Base-by-base conservation (phyloP, 75 land plant genomes). In the Sequoiadendron giganteum region DNA sequence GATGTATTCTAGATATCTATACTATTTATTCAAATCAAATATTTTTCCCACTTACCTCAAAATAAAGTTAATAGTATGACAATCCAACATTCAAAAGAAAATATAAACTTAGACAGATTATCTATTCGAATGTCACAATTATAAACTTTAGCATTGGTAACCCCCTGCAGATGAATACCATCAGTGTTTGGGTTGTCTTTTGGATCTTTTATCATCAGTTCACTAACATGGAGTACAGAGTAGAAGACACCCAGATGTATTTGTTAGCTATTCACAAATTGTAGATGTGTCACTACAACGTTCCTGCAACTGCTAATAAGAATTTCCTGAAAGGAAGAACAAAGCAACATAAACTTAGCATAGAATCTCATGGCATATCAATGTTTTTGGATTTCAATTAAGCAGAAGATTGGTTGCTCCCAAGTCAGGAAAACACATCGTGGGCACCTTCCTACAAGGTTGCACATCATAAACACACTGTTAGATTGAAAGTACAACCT, bases 151-250 rank as follows among this genome's bases (percentile, higher is more conserved):
- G 86, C 90, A 82, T 91, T 88, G 5, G 76, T 83, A 38, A 88
- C 83, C 36, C 79, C 36, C 49, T 85, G 21, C 1, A 94, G 52
- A 84, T 94, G 94, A 40, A 96, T 95, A 70, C 97, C 97, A 77
- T 96, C 97, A 11, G 97, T 95, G 92, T 96, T 96, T 10, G 95
- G 96, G 87, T 96, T 96, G 39, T 89, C 72, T 10, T 39, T 87
- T 1, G 98, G 98, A 14, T 96, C 98, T 34, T 36, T 61, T 42
- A 93, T 86, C 32, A 68, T 86, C 21, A 96, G 34, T 10, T 89
- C 89, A 7, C 84, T 58, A 7, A 90, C 88, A 14, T 25, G 55
- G 34, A 96, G 85, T 19, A 89, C 89, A 56, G 87, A 92, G 61
- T 86, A 10, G 39, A 88, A 34, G 30, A 96, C 48, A 0, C 45